These are phyloP conservation scores for Beauveria bassiana DNA, from an alignment of 2,329 filamentous ascomycete genomes.

Conservation along the genomic window DNA sequence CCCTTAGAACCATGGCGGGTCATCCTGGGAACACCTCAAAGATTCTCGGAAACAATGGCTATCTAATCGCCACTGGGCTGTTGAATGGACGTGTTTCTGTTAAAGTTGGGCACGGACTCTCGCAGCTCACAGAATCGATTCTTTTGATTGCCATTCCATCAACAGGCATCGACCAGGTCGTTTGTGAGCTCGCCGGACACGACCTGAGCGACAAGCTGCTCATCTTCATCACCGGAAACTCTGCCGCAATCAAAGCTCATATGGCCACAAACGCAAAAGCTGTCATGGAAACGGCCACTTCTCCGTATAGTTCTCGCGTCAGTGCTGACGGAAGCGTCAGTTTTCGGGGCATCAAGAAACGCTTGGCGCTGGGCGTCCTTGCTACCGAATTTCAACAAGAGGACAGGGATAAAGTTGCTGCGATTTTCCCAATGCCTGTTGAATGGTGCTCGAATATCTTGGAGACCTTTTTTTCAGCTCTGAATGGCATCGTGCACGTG, in stretches of 20 bases:
- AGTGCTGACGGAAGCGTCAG: slow-evolving; percentile 8
- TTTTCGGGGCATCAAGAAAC: slow-evolving; percentile 12
- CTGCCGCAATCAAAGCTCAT: neutral
- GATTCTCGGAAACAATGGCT: neutral
- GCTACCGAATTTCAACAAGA: neutral
- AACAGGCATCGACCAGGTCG: neutral
- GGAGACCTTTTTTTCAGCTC: slow-evolving; percentile 11
- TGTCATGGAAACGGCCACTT: slow-evolving; percentile 9
- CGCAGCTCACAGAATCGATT: neutral
- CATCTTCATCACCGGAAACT: slow-evolving; percentile 3
- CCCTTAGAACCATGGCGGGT: slow-evolving; percentile 1
- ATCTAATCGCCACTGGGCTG: neutral
- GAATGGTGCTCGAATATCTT: slow-evolving; percentile 10
- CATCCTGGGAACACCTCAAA: slow-evolving; percentile 2
- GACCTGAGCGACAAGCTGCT: neutral
- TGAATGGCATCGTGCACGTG: slow-evolving; percentile 14
- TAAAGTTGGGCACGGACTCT: neutral
- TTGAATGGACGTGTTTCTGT: neutral
- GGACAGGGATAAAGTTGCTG: neutral
- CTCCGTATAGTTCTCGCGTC: slow-evolving; percentile 13
- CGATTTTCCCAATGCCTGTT: slow-evolving; percentile 8
- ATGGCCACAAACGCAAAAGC: neutral
- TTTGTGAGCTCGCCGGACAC: neutral
- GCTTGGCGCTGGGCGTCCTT: neutral
- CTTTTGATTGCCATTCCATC: slow-evolving; percentile 4